Percentiles rank a stretch among this genome's conserved stretches.
phyloP scores from a whole-genome alignment of 2,329 filamentous ascomycete genomes.

The Ascochyta lentis region DNA sequence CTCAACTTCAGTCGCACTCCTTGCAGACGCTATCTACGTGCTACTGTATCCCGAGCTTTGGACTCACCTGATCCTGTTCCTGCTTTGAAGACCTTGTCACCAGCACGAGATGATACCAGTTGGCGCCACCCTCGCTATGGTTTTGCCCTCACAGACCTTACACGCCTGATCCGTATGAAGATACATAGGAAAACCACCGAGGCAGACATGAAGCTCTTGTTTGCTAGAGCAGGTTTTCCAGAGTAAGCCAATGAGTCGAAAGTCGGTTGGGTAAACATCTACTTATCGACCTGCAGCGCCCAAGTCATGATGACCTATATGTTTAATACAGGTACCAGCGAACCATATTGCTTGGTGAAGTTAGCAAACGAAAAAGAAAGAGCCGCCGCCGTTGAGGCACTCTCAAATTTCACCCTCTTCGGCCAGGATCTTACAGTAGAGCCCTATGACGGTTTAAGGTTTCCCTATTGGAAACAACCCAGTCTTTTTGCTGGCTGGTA shows the following conservation, averaged over 20 bases:
- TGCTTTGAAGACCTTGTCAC: background rate
- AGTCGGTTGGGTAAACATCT: background rate
- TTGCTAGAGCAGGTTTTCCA: background rate
- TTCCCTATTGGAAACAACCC: background rate
- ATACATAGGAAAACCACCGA: background rate
- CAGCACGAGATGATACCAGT: background rate
- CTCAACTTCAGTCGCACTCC: background rate
- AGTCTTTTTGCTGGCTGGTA: background rate
- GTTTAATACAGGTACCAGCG: background rate
- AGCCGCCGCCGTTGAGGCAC: background rate
- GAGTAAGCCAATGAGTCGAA: background rate
- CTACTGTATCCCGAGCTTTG: background rate
- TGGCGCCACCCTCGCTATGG: slow-evolving; percentile 1
- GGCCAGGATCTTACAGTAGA: background rate
- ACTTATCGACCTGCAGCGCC: background rate
- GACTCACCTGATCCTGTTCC: background rate
- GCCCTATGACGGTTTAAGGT: background rate
- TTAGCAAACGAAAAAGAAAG: background rate
- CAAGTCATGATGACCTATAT: background rate
- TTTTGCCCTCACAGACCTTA: background rate
- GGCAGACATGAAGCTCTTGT: background rate
- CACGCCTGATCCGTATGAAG: background rate
- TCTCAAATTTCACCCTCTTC: background rate
- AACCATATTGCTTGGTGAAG: background rate
- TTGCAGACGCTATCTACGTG: background rate